Evolutionary conservation across 148 eudicot species (phyloP), one percentile per base, ranked within the genome.

Genomic region (Rhododendron vialii): DNA sequence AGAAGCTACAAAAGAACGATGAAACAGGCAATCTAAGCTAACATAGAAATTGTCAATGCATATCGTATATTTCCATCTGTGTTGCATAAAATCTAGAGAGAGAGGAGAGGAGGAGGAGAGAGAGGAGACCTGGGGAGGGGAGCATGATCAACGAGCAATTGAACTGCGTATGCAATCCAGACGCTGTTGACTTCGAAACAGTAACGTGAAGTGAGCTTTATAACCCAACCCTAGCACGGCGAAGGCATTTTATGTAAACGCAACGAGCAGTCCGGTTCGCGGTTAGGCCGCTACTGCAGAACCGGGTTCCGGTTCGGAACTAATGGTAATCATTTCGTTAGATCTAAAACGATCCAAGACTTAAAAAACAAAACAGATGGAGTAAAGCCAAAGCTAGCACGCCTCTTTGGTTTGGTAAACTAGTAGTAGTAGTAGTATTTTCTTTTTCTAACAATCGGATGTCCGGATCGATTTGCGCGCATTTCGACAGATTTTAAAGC

Each of bases 171-270:
- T 15, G n/a, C 47, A 33, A 81, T 81, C 83, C 83, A 81, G 28
- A 81, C 36, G 83, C 55, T 26, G 83, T 81, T 81, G 83, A 81
- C 83, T 81, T 81, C 18, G 69, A 53, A 81, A 53, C 67, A 81
- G 83, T 55, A 35, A 17, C 82, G 76, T 71, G 76, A 53, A 81
- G 18, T 81, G 48, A 3, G 67, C 69, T 33, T 33, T 55, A 11
- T 55, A 81, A 55, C 83, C 83, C 83, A 81, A 55, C 83, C 83
- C 83, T 81, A 81, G 83, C 83, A 7, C 67, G 18, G 57, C 47
- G 83, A 15, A 22, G 65, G 69, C 22, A 5, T 15, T 55, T 28
- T 24, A 15, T 51, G 30, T 51, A 30, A 45, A 12, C 7, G 36
- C 18, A 79, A 47, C 13, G 30, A 30, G 24, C 4, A 50, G 51